These are phyloP conservation scores for Viola pubescens DNA, from an alignment of 441 rosid genomes.

Conservation along the genomic window DNA sequence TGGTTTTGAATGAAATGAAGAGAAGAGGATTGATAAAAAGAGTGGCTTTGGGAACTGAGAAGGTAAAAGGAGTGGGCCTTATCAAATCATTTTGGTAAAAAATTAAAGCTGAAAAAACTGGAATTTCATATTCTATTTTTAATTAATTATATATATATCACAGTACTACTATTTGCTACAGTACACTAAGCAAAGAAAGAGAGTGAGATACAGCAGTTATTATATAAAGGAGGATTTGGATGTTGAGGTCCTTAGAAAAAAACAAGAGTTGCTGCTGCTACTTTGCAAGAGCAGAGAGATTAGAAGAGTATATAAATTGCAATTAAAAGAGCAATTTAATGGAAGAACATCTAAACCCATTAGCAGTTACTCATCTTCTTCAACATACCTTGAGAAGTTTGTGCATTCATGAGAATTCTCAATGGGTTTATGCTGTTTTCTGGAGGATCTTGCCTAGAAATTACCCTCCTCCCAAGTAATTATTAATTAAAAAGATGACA, in stretches of 20 bases:
- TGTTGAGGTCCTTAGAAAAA: constrained; percentile 15
- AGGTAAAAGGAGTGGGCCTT: constrained; percentile 28
- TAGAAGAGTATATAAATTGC: neutral
- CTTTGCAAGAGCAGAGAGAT: neutral
- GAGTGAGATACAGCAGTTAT: neutral
- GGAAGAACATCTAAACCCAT: constrained; percentile 81
- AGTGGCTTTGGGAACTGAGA: constrained; percentile 23
- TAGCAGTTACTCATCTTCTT: constrained; percentile 90
- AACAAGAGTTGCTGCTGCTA: too few species aligned
- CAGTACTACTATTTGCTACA: constrained; percentile 6
- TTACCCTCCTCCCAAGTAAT: constrained; percentile 99
- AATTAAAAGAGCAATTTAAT: constrained; percentile 17
- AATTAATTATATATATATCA: constrained; percentile 13
- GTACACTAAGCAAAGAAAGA: constrained; percentile 5
- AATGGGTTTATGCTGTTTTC: constrained; percentile 98
- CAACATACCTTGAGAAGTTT: constrained; percentile 91
- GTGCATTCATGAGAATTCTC: constrained; percentile 79
- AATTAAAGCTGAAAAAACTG: constrained; percentile 19
- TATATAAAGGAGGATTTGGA: constrained; percentile 17
- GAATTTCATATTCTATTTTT: too few species aligned
- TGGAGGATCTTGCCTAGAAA: constrained; percentile 99
- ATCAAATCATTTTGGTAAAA: constrained; percentile 30
- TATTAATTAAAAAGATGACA: neutral
- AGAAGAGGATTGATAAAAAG: neutral
- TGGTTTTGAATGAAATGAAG: neutral